Percentiles rank a stretch among this genome's conserved stretches.
phyloP scores from a whole-genome alignment of 106 monocot species.

The Phalaenopsis aphrodite region DNA sequence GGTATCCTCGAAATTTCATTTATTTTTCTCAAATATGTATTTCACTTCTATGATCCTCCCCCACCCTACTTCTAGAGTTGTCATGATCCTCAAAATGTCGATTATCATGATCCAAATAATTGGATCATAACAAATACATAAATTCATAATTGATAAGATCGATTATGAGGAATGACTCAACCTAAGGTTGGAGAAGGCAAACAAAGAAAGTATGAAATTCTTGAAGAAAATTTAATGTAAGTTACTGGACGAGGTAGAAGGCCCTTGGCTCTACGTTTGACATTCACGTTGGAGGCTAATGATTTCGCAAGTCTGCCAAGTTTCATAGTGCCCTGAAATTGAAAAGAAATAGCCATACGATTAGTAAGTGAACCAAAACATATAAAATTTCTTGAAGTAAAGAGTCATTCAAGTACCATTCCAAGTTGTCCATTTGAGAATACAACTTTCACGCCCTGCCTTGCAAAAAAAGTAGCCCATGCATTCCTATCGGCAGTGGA shows the following conservation, averaged over 20 bases:
- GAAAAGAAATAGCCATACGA: constrained; percentile 6
- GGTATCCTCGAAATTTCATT: too few species aligned
- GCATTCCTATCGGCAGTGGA: constrained; percentile 83
- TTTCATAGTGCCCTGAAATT: constrained; percentile 77
- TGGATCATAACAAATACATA: too few species aligned
- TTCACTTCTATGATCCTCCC: too few species aligned
- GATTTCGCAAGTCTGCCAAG: constrained; percentile 88
- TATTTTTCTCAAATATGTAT: too few species aligned
- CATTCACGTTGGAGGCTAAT: constrained; percentile 71
- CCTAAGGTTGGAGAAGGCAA: background rate
- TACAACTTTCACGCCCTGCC: constrained; percentile 80
- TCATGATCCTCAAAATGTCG: too few species aligned
- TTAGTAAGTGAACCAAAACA: background rate
- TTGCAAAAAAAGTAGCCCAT: constrained; percentile 85
- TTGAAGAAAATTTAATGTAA: background rate
- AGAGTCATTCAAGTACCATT: constrained; percentile 40
- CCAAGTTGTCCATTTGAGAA: constrained; percentile 91
- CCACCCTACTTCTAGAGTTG: too few species aligned
- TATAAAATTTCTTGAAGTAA: background rate
- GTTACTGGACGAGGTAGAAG: constrained; percentile 94
- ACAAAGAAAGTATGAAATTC: background rate
- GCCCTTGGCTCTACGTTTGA: constrained; percentile 80
- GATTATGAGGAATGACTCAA: background rate
- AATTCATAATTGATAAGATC: background rate
- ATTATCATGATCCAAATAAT: too few species aligned